Evolutionary conservation across 257 asterid genomes (phyloP).

Genomic region (Scutellaria minor): DNA sequence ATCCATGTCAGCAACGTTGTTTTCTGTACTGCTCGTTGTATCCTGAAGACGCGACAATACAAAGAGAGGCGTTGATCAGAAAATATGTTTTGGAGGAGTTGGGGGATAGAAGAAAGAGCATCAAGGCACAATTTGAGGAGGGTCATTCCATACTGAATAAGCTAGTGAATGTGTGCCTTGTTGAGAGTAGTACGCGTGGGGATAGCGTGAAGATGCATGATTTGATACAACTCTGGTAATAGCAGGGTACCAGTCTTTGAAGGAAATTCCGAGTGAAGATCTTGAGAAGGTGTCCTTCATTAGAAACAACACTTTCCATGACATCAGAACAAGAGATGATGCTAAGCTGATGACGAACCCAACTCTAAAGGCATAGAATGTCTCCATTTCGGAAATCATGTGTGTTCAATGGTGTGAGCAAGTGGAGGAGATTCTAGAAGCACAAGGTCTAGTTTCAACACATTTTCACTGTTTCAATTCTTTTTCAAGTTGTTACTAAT

Average conservation of each 20-base stretch:
- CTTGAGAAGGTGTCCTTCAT: constrained; percentile 34
- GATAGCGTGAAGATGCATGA: constrained; percentile 34
- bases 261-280: constrained; percentile 21
- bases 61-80: not conserved
- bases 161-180: constrained; percentile 18
- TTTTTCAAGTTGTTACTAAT: too few species aligned
- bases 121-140: constrained; percentile 15
- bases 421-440: too few species aligned
- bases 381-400: too few species aligned
- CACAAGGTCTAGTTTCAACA: too few species aligned
- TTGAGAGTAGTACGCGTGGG: constrained; percentile 7
- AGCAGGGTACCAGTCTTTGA: not conserved
- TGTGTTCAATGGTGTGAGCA: too few species aligned
- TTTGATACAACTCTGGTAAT: constrained; percentile 17
- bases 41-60: constrained; percentile 22
- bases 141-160: constrained; percentile 21
- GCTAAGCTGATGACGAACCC: too few species aligned
- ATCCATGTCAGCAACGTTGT: constrained; percentile 10
- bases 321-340: too few species aligned
- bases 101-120: constrained; percentile 20
- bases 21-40: constrained; percentile 2
- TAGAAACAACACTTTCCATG: too few species aligned
- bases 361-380: too few species aligned
- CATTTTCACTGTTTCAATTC: too few species aligned
- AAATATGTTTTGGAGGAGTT: constrained; percentile 20